A percentile compares a stretch with the other conserved stretches of the same genome.
Conservation (phyloP, 495 filamentous ascomycete species). For the Penicillium odoratum region DNA sequence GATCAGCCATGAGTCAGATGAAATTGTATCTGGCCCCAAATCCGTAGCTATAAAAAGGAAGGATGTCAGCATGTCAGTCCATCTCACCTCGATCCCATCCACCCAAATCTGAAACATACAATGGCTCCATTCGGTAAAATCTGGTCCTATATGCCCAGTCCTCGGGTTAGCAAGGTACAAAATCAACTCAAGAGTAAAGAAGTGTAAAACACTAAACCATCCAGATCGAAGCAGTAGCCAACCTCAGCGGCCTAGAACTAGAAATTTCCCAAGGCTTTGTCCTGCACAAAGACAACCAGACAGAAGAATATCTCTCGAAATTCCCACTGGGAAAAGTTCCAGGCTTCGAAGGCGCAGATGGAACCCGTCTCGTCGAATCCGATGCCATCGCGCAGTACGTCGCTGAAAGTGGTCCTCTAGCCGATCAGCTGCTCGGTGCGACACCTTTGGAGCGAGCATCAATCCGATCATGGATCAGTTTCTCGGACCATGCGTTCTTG, state of each 20-base stretch:
- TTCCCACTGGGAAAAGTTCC: slow-evolving; percentile 64
- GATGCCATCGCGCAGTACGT: slow-evolving; percentile 57
- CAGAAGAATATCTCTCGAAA: slow-evolving; percentile 56
- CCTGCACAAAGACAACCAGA: slow-evolving; percentile 47
- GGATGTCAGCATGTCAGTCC: too few species aligned
- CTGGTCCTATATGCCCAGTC: slow-evolving; percentile 46
- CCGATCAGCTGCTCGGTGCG: slow-evolving; percentile 50
- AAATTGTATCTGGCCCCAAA: background rate
- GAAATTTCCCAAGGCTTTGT: slow-evolving; percentile 39
- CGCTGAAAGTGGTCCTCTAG: slow-evolving; percentile 52
- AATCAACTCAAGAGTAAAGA: background rate
- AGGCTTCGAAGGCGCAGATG: slow-evolving; percentile 55
- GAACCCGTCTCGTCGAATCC: slow-evolving; percentile 49
- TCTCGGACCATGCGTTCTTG: slow-evolving; percentile 31
- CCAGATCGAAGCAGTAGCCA: slow-evolving; percentile 52
- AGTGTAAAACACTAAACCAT: background rate
- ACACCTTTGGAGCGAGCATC: slow-evolving; percentile 46
- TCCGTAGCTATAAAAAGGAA: background rate
- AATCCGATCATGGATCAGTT: slow-evolving; percentile 53
- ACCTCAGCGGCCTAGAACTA: slow-evolving; percentile 52
- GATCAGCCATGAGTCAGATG: background rate
- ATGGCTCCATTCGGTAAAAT: slow-evolving; percentile 59
- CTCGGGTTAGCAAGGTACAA: slow-evolving; percentile 51
- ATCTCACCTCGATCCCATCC: background rate
- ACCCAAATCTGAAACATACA: slow-evolving; percentile 10